Conservation (phyloP, 345 rosid species). For the Zanthoxylum bungeanum region DNA sequence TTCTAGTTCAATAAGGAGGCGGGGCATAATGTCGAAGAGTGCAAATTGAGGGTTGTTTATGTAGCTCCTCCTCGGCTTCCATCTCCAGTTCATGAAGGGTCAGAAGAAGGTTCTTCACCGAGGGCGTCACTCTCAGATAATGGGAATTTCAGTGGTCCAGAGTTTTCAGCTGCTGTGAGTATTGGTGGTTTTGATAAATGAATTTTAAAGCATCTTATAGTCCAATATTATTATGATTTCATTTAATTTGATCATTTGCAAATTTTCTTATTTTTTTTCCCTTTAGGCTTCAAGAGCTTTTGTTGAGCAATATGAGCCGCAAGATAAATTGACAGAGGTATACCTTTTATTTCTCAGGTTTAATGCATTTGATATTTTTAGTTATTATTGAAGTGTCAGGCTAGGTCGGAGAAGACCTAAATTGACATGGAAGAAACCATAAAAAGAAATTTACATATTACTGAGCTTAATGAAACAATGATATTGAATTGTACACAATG, state of each 20-base stretch:
- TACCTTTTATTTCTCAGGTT: neutral
- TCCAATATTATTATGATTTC: neutral
- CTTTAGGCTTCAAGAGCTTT: conserved; percentile 49
- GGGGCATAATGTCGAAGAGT: conserved; percentile 61
- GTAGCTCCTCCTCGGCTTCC: conserved; percentile 75
- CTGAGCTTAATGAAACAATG: too few species aligned
- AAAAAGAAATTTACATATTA: too few species aligned
- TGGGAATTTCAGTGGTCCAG: conserved; percentile 43
- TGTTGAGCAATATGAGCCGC: conserved; percentile 43
- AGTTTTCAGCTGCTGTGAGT: conserved; percentile 62
- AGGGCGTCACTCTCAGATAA: conserved; percentile 64
- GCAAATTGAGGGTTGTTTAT: conserved; percentile 76
- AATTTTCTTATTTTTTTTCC: conserved; percentile 6
- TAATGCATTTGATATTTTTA: neutral
- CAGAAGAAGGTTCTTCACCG: conserved; percentile 84
- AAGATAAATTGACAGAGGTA: conserved; percentile 66
- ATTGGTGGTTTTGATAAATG: conserved; percentile 9
- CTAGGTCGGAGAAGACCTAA: too few species aligned
- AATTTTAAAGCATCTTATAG: neutral
- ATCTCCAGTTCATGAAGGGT: conserved; percentile 74
- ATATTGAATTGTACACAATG: too few species aligned
- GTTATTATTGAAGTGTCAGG: neutral
- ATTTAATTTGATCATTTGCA: conserved; percentile 11
- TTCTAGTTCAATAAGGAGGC: conserved; percentile 63
- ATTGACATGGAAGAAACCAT: too few species aligned